Evolutionary conservation across 169 alveolate genomes (phyloP).

Genomic region (Eimeria nieschulzi): DNA sequence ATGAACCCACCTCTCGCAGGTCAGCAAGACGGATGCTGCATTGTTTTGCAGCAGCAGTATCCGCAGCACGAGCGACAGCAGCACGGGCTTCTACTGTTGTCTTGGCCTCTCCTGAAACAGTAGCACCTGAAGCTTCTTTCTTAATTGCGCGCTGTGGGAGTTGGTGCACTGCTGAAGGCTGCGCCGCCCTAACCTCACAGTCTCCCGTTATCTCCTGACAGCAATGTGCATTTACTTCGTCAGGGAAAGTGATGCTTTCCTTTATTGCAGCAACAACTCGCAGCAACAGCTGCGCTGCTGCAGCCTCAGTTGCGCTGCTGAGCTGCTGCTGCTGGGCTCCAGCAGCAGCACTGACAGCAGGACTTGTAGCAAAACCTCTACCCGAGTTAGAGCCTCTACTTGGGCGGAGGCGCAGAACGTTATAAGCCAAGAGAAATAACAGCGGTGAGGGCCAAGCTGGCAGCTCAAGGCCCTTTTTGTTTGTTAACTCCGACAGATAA

Average conservation of each 20-base stretch:
- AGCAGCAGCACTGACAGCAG: not conserved
- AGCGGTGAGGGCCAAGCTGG: slow-evolving; percentile 32
- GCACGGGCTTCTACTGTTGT: not conserved
- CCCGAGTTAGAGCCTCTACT: not conserved
- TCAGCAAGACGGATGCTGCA: slow-evolving; percentile 32
- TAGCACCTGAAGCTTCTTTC: not conserved
- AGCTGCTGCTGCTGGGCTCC: slow-evolving; percentile 26
- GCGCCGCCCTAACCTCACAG: too few relatives aligned
- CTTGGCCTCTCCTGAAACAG: not conserved
- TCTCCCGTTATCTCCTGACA: not conserved
- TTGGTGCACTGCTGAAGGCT: too few relatives aligned
- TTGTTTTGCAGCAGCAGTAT: not conserved
- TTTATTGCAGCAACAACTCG: slow-evolving; percentile 28
- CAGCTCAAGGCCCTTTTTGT: not conserved
- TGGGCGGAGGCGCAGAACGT: slow-evolving; percentile 55
- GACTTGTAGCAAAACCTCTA: not conserved
- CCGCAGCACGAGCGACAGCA: not conserved
- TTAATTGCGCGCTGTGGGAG: not conserved
- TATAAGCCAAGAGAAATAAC: slow-evolving; percentile 29
- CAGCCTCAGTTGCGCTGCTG: slow-evolving; percentile 54
- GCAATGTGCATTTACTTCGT: not conserved
- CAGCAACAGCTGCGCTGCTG: slow-evolving; percentile 43
- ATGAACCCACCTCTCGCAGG: slow-evolving; percentile 47
- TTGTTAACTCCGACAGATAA: slow-evolving; percentile 23
- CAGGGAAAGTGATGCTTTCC: slow-evolving; percentile 12